Evolutionary conservation across 1,284 basidiomycete genomes (phyloP).

Genomic region (Ceratobasidium sp.): DNA sequence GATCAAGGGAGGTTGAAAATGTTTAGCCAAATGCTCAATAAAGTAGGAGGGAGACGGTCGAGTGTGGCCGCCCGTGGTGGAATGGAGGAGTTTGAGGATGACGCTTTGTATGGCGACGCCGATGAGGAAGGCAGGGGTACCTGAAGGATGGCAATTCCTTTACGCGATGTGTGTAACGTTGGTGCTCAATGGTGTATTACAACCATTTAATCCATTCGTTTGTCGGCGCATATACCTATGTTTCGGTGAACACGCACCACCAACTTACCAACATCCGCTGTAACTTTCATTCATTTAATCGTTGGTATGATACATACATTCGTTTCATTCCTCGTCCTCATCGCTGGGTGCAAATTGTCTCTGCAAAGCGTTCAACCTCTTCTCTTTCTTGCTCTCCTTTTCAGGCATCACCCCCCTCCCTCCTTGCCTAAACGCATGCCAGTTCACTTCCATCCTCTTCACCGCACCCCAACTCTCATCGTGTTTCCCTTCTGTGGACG

Average conservation of each 20-base stretch:
- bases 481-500: constrained; percentile 31
- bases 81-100: constrained; percentile 41
- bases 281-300: neutral
- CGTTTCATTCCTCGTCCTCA: constrained; percentile 28
- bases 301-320: neutral
- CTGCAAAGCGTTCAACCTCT: constrained; percentile 23
- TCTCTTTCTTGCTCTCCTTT: constrained; percentile 38
- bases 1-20: constrained; percentile 31
- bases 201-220: neutral
- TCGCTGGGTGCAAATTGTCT: constrained; percentile 34
- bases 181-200: too few species aligned
- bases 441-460: constrained; percentile 73
- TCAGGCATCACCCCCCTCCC: constrained; percentile 20
- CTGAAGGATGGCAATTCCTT: neutral
- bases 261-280: neutral
- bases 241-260: neutral
- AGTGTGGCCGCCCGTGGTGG: constrained; percentile 30
- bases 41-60: constrained; percentile 26
- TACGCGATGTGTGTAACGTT: neutral
- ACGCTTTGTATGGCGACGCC: constrained; percentile 40
- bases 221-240: constrained; percentile 12
- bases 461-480: constrained; percentile 70
- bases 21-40: constrained; percentile 43
- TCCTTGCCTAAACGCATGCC: constrained; percentile 64
- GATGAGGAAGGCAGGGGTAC: constrained; percentile 40